phyloP scores from a whole-genome alignment of 805 yeast genomes.

The Candida suzukii region DNA sequence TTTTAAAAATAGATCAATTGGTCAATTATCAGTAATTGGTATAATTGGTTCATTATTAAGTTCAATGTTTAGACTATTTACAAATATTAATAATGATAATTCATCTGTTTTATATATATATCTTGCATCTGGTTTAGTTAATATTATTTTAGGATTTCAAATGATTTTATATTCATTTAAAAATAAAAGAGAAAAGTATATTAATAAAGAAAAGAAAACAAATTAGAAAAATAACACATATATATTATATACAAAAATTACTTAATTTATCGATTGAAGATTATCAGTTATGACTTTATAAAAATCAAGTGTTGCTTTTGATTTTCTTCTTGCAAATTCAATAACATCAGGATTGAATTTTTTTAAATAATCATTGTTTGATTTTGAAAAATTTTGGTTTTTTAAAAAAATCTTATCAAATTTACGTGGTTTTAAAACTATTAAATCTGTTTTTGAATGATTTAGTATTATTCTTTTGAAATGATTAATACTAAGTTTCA shows the following conservation, averaged over 20 bases:
- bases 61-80: constrained; percentile 30
- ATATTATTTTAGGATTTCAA: constrained; percentile 27
- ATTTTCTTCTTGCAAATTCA: neutral
- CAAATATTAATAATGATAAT: constrained; percentile 28
- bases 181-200: constrained; percentile 13
- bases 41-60: constrained; percentile 31
- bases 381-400: neutral
- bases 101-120: constrained; percentile 25
- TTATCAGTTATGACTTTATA: neutral
- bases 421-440: neutral
- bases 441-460: too few species aligned
- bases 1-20: constrained; percentile 32
- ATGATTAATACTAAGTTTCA: too few species aligned
- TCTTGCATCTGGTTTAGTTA: constrained; percentile 24
- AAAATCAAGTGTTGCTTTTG: neutral
- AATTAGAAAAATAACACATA: constrained; percentile 3
- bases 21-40: constrained; percentile 30
- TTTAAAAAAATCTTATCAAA: neutral
- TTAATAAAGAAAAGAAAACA: too few species aligned
- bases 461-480: too few species aligned
- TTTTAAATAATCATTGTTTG: neutral
- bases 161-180: too few species aligned
- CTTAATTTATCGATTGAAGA: too few species aligned
- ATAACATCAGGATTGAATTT: neutral
- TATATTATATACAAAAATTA: neutral